phyloP scores from a whole-genome alignment of 129 eudicot species.

The Centella asiatica region DNA sequence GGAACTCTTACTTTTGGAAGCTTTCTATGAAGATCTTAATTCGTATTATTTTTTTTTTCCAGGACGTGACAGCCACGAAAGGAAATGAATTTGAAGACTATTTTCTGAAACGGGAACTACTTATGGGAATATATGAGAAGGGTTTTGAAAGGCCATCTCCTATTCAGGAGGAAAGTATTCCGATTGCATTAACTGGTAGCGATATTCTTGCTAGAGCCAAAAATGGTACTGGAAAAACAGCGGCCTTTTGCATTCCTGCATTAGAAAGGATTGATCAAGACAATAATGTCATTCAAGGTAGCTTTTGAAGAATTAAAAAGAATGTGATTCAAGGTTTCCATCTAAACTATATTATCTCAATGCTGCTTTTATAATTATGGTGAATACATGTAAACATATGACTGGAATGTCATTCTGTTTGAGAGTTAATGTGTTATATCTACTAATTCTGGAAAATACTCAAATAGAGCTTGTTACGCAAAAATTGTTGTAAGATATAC shows the following conservation, averaged over 20 bases:
- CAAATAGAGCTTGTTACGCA: no score
- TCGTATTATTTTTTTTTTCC: constrained; percentile 1
- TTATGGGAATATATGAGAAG: constrained; percentile 96
- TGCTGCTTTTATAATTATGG: neutral
- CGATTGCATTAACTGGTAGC: constrained; percentile 94
- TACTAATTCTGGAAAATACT: neutral
- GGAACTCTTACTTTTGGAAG: no score
- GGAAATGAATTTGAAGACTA: constrained; percentile 98
- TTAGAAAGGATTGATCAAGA: constrained; percentile 94
- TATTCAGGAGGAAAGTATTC: constrained; percentile 97
- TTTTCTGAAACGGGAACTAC: constrained; percentile 88
- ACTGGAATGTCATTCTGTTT: neutral
- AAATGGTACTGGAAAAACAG: constrained; percentile 98
- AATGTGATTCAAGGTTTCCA: constrained; percentile 73
- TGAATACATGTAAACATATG: neutral
- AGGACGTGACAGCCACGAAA: constrained; percentile 99
- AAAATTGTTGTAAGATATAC: neutral
- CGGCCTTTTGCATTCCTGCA: constrained; percentile 96
- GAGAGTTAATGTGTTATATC: neutral
- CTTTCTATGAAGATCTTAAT: no score
- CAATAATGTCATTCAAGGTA: constrained; percentile 84
- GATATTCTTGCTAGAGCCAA: constrained; percentile 98
- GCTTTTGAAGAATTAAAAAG: neutral
- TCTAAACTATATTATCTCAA: constrained; percentile 10
- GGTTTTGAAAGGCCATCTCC: constrained; percentile 99